These are phyloP conservation scores for Penicillium thymicola DNA, from an alignment of 2,329 filamentous ascomycete genomes.

Conservation along the genomic window DNA sequence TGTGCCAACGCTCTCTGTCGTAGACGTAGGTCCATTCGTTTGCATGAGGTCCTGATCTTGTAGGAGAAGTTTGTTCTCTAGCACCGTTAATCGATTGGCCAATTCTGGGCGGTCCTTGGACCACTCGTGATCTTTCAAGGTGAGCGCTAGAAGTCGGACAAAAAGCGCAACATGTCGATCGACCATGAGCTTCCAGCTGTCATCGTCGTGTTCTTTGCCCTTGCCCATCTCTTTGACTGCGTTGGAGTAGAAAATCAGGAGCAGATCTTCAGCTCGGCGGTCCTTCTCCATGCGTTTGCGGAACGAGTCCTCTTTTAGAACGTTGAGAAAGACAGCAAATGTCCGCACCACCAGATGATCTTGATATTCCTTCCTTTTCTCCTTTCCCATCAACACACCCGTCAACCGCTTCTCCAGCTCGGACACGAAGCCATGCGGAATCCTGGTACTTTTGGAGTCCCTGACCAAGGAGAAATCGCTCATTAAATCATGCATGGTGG, in stretches of 20 bases:
- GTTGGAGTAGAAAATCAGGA: constrained; percentile 94
- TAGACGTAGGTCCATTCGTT: constrained; percentile 56
- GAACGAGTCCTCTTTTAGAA: constrained; percentile 84
- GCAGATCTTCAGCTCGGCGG: constrained; percentile 82
- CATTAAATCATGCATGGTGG: constrained; percentile 76
- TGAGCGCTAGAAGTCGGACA: constrained; percentile 76
- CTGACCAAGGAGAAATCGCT: constrained; percentile 74
- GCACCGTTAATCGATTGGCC: constrained; percentile 68
- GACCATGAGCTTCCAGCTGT: constrained; percentile 85
- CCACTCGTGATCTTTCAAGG: constrained; percentile 79
- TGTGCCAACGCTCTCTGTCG: constrained; percentile 77
- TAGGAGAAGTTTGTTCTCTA: constrained; percentile 90
- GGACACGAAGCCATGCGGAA: constrained; percentile 68
- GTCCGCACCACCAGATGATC: constrained; percentile 89
- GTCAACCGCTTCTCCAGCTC: constrained; percentile 75
- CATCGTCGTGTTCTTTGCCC: constrained; percentile 71
- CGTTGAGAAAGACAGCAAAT: constrained; percentile 91
- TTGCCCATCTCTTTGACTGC: constrained; percentile 88
- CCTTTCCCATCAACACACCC: constrained; percentile 74
- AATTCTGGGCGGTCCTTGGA: constrained; percentile 82
- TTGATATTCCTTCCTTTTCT: constrained; percentile 81
- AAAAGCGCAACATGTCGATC: constrained; percentile 95
- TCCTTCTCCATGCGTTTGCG: constrained; percentile 92
- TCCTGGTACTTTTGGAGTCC: constrained; percentile 66
- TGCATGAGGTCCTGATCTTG: constrained; percentile 86